A percentile compares a stretch with the other conserved stretches of the same genome.
phyloP scores from a whole-genome alignment of 2,329 filamentous ascomycete genomes.

The Albophoma yamanashiensis region DNA sequence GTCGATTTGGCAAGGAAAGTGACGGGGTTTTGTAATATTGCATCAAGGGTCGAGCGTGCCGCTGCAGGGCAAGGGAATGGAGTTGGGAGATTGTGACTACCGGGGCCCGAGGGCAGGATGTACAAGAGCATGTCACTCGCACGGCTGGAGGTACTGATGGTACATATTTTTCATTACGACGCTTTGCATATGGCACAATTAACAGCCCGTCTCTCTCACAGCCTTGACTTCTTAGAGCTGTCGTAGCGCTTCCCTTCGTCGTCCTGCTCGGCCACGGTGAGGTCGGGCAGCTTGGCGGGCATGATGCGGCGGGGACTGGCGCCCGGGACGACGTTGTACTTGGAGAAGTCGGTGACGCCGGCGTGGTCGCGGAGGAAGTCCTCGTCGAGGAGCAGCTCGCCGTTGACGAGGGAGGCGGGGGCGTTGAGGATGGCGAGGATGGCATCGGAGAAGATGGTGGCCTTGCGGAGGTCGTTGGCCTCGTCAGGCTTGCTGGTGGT shows the following conservation, averaged over 20 bases:
- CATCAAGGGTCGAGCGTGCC: conserved; percentile 1
- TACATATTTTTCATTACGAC: background rate
- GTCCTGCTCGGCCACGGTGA: conserved; percentile 66
- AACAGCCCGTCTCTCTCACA: conserved; percentile 15
- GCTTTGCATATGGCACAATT: background rate
- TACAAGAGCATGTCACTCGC: background rate
- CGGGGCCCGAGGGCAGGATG: background rate
- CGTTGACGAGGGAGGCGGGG: conserved; percentile 53
- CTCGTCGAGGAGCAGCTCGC: conserved; percentile 64
- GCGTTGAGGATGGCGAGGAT: conserved; percentile 60
- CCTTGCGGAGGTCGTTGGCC: conserved; percentile 50
- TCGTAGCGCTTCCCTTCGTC: conserved; percentile 67
- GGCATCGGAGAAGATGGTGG: conserved; percentile 70
- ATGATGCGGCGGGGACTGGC: conserved; percentile 62
- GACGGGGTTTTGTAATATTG: conserved; percentile 1
- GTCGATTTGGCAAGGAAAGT: background rate
- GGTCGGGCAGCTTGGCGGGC: conserved; percentile 56
- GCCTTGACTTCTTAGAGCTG: conserved; percentile 39
- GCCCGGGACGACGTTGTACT: conserved; percentile 60
- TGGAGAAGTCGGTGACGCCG: conserved; percentile 59
- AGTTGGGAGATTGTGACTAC: conserved; percentile 1
- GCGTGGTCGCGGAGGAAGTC: conserved; percentile 60
- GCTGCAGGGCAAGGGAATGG: background rate
- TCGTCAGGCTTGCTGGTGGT: conserved; percentile 32
- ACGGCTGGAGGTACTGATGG: background rate